Evolutionary conservation across 176 grass and related monocot species (phyloP).

Genomic region (Oryza officinalis): DNA sequence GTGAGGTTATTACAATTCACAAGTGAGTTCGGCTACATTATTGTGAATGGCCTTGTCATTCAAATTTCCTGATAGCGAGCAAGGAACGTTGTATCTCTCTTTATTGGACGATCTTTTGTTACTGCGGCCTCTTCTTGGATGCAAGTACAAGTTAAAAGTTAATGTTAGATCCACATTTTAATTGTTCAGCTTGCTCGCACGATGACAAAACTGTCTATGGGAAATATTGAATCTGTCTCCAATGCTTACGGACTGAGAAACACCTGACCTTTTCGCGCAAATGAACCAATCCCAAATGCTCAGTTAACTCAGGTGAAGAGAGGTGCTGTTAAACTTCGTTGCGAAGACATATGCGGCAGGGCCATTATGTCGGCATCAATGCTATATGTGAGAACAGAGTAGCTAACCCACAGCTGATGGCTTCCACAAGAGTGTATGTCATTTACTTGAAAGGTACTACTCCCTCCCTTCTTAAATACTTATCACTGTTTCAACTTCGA

Average conservation of each 20-base stretch:
- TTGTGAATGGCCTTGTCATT: conserved; percentile 31
- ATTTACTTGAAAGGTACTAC: not conserved
- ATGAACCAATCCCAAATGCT: not conserved
- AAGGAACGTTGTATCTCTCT: conserved; percentile 1
- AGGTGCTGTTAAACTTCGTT: not conserved
- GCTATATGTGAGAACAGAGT: not conserved
- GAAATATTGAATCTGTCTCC: not conserved
- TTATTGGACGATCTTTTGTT: not conserved
- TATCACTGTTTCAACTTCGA: too few relatives aligned
- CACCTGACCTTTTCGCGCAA: not conserved
- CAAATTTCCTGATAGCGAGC: conserved; percentile 5
- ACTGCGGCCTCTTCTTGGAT: not conserved
- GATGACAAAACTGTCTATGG: not conserved
- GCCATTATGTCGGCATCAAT: not conserved
- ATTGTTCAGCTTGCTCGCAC: not conserved
- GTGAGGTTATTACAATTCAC: not conserved
- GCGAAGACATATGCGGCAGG: not conserved
- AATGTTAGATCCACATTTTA: not conserved
- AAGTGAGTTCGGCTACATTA: conserved; percentile 2
- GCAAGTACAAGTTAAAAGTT: not conserved
- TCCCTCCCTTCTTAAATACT: too few relatives aligned
- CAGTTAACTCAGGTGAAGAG: too few relatives aligned
- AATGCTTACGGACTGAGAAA: not conserved
- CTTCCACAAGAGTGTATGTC: not conserved
- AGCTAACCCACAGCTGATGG: too few relatives aligned